Evolutionary conservation across 148 eudicot species (phyloP), one percentile per base, ranked within the genome.

Genomic region (Gaultheria prostrata): DNA sequence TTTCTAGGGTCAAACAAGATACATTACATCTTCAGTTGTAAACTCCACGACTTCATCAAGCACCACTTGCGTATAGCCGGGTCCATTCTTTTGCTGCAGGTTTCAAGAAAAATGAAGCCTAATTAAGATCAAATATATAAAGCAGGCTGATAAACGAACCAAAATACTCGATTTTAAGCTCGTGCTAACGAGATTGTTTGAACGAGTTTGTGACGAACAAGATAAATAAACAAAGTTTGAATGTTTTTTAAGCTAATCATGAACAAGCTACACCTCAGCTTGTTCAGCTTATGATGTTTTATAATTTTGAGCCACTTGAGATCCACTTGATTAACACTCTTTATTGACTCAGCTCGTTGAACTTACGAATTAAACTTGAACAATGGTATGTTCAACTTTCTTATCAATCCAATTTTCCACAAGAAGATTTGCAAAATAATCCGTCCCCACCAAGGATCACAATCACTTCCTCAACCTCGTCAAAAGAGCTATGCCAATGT

Each of bases 71-170:
- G 89, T 96, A 93, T 67, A 91, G 80, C 79, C 89, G 94, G 33
- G 98, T 94, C 98, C 98, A 96, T 81, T 94, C 98, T 85, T 93
- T 96, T 15, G 98, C 98, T 96, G 95, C 93, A 87, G 13, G 45
- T 39, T 78, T 48, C 21, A 30, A 13, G 50, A 65, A 46, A 45
- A 81, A 71, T 39, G 43, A 24, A 17, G 53, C 39, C 30, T 54
- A 86, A 43, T 80, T 48, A 71, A 4, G 35, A 56, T 9, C 28
- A 46, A 1, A 45, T 26, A 5, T 56, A 13, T 14, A 35, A 20
- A 18, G 65, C n/a, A 59, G 26, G 65, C 65, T 59, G 11, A 8
- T 59, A 59, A 59, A 59, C 8, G 28, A 21, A 8, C 65, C 21
- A 21, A 61, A 39, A 39, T 39, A 39, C 43, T 39, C 43, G 6